Conservation (phyloP, 768 basidiomycete genomes). For the Favolaschia claudopus region DNA sequence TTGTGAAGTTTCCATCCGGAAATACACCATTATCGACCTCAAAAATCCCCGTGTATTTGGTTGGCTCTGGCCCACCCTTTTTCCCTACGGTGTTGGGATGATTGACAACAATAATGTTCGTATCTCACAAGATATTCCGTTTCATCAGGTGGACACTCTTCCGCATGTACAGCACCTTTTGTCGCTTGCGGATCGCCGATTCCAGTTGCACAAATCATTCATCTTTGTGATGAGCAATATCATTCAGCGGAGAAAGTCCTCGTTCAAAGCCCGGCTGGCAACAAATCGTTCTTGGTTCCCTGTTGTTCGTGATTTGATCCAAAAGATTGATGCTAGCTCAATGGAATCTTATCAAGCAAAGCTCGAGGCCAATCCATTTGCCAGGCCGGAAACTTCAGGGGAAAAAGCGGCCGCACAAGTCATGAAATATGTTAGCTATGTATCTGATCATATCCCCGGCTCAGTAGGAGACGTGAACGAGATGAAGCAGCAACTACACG, state of each 20-base stretch:
- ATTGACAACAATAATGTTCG: conserved; percentile 9
- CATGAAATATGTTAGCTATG: conserved; percentile 16
- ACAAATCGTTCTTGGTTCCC: conserved; percentile 12
- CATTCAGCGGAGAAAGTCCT: conserved; percentile 1
- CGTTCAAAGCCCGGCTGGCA: conserved; percentile 9
- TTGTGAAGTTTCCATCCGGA: too few relatives aligned
- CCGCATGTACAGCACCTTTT: conserved; percentile 7
- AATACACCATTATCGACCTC: conserved; percentile 8
- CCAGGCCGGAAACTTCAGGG: conserved; percentile 15
- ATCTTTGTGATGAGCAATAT: too few relatives aligned
- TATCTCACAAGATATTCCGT: background rate
- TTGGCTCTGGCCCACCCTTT: conserved; percentile 25
- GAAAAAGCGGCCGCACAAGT: conserved; percentile 15
- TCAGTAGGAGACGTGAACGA: too few relatives aligned
- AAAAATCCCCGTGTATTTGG: conserved; percentile 20
- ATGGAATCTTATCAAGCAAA: conserved; percentile 7
- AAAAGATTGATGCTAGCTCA: background rate
- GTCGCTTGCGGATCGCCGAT: conserved; percentile 1
- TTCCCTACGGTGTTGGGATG: too few relatives aligned
- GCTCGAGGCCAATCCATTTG: conserved; percentile 15
- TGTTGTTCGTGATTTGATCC: background rate
- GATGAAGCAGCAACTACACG: conserved; percentile 19
- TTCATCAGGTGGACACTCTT: background rate
- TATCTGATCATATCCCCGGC: conserved; percentile 20
- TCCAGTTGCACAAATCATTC: too few relatives aligned